These are phyloP conservation scores for Nitzschia putrida DNA, from an alignment of 108 stramenopile genomes.

Conservation along the genomic window DNA sequence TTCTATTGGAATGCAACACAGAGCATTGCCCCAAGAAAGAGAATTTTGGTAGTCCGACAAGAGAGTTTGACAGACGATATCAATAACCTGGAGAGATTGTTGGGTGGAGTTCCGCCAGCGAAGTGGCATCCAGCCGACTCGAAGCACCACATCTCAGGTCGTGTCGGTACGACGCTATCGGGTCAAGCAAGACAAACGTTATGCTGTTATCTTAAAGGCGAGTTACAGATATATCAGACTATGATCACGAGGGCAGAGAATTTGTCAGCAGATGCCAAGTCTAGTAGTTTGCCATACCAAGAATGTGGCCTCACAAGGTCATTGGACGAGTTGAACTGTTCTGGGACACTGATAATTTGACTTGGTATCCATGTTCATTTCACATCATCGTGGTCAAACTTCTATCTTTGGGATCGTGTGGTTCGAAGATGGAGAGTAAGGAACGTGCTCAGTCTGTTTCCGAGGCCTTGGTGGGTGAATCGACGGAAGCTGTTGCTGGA, in stretches of 20 bases:
- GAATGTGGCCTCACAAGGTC: background rate
- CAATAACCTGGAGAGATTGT: conserved; percentile 8
- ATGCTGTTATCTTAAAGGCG: conserved; percentile 1
- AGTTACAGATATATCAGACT: conserved; percentile 2
- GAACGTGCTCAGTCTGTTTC: too few relatives aligned
- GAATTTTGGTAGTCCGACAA: conserved; percentile 11
- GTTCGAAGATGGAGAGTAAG: too few relatives aligned
- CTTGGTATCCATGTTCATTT: too few relatives aligned
- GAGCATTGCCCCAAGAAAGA: background rate
- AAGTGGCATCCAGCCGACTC: conserved; percentile 19
- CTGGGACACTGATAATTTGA: too few relatives aligned
- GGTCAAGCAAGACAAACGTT: background rate
- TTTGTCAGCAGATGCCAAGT: background rate
- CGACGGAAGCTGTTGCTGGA: too few relatives aligned
- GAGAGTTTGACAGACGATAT: conserved; percentile 10
- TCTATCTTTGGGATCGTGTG: too few relatives aligned
- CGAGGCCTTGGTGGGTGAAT: too few relatives aligned
- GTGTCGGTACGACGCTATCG: background rate
- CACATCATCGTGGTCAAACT: too few relatives aligned
- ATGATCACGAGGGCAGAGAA: conserved; percentile 5
- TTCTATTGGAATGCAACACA: conserved; percentile 24
- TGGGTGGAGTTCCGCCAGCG: background rate
- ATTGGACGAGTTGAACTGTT: conserved; percentile 4
- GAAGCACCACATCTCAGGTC: conserved; percentile 12
- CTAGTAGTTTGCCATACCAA: background rate